Evolutionary conservation across 306 rosid species (phyloP).

Genomic region (Pterocarpus santalinus): DNA sequence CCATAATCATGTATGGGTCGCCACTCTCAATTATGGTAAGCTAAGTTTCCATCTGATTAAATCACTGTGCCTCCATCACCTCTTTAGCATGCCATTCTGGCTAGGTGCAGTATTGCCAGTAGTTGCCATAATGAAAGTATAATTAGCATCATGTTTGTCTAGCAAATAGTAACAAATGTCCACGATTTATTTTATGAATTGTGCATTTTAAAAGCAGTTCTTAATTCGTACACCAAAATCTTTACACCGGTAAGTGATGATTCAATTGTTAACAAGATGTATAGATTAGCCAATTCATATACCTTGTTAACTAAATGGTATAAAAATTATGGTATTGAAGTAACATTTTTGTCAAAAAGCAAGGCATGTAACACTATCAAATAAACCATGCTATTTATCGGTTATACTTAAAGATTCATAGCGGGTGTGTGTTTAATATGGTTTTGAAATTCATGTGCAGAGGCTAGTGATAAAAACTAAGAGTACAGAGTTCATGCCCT

Average conservation of each 20-base stretch:
- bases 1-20: conserved; percentile 91
- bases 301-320: neutral
- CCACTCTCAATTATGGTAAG: conserved; percentile 91
- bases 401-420: neutral
- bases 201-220: neutral
- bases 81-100: neutral
- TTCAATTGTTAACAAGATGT: neutral
- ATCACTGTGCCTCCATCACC: neutral
- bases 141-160: neutral
- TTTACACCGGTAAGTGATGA: neutral
- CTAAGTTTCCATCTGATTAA: neutral
- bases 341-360: neutral
- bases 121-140: neutral
- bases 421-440: neutral
- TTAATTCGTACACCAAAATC: neutral
- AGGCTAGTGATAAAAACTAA: conserved; percentile 78
- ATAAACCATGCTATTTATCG: neutral
- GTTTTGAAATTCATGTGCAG: conserved; percentile 54
- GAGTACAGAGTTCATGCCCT: conserved; percentile 96
- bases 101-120: neutral
- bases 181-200: neutral
- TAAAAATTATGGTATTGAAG: neutral
- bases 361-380: neutral
- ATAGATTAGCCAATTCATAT: neutral
- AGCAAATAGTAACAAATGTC: neutral